Evolutionary conservation across 441 rosid species (phyloP).

Genomic region (Eruca vesicaria): DNA sequence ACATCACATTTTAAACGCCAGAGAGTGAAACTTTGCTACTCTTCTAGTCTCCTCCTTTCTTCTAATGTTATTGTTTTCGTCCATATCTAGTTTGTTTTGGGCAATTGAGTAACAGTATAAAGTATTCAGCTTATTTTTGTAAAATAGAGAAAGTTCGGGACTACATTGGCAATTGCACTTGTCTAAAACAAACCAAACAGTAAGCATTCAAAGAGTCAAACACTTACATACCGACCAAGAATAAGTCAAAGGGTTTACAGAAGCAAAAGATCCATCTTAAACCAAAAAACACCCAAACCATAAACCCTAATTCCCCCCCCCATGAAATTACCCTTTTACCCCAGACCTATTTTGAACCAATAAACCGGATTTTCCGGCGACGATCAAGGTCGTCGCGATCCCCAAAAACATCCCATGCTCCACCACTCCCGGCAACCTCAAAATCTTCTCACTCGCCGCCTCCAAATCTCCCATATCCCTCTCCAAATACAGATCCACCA

Average conservation of each 20-base stretch:
- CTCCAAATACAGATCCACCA: conserved; percentile 75
- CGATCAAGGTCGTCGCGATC: conserved; percentile 85
- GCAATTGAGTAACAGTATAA: not conserved
- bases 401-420: conserved; percentile 94
- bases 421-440: conserved; percentile 79
- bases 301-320: conserved; percentile 19
- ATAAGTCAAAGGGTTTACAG: conserved; percentile 22
- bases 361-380: conserved; percentile 78
- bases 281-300: not conserved
- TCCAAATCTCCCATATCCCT: conserved; percentile 79
- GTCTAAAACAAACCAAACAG: not conserved
- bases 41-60: not conserved
- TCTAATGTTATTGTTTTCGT: too few relatives aligned
- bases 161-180: not conserved
- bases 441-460: conserved; percentile 65
- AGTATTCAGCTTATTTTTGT: not conserved
- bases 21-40: not conserved
- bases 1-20: not conserved
- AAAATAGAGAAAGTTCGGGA: not conserved
- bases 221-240: not conserved
- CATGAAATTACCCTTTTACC: conserved; percentile 11
- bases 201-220: conserved; percentile 8
- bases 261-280: conserved; percentile 1
- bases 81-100: too few relatives aligned
- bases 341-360: conserved; percentile 55